Base-by-base conservation (phyloP, 2,329 filamentous ascomycete genomes). In the Trichoderma breve region DNA sequence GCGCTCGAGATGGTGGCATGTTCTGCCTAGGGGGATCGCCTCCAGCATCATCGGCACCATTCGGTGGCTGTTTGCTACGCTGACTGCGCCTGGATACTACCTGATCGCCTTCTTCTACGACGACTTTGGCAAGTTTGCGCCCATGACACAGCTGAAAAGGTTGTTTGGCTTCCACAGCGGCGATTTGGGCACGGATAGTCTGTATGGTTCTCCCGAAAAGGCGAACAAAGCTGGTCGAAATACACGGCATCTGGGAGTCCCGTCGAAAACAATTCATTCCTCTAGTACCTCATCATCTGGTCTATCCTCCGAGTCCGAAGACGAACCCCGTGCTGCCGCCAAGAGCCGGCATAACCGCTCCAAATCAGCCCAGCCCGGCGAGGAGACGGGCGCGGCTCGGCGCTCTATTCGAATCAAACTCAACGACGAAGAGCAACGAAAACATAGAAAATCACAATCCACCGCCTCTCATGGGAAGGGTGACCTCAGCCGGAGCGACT, bases 321-420 rank as follows among this genome's bases (percentile, higher is more conserved):
- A 93, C 65, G 78, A 79, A 30, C 79, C 78, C 26, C 78, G 76
- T 66, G 74, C 72, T 66, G 74, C 72, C 73, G 75, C 76, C 73
- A 72, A 76, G 73, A 75, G 77, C 71, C 84, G 87, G 60, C 88
- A 93, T 78, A 85, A 86, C 60, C 87, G 91, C 68, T 91, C 92
- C 28, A 91, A 89, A 79, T 91, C 91, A 2, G 77, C 86, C 26
- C 84, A 85, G 62, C 83, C 85, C 30, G 79, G 84, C 34, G 91
- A 94, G 74, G 92, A 94, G 75, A 87, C 87, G 73, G 77, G 77
- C 18, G 91, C 92, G 4, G 84, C 89, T 7, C 89, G 93, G 77
- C 88, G 94, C 71, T 97, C 94, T 2, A 97, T 97, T 74, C 90
- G 94, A 51, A 97, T 98, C 77, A 97, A 96, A 82, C 86, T 97